Percentiles rank a stretch among this genome's conserved stretches.
Evolutionary conservation across 2,329 filamentous ascomycete genomes (phyloP).

Genomic region (Microsporum audouinii): DNA sequence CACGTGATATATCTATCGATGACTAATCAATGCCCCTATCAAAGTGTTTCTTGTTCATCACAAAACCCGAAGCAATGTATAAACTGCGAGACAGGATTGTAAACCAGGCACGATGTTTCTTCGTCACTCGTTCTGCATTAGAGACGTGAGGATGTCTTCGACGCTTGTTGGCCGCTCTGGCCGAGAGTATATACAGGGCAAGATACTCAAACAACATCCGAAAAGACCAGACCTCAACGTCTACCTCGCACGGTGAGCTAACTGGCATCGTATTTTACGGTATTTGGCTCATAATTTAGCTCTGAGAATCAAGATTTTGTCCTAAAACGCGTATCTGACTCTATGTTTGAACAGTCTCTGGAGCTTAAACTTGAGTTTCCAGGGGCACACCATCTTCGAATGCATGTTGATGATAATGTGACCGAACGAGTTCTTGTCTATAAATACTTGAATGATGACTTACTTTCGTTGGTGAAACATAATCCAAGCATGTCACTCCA

Average conservation of each 20-base stretch:
- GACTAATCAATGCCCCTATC: too few relatives aligned
- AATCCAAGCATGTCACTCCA: background rate
- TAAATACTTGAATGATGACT: background rate
- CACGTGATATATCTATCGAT: too few relatives aligned
- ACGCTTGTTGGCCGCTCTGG: background rate
- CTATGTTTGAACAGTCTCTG: background rate
- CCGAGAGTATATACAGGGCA: background rate
- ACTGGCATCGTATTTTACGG: background rate
- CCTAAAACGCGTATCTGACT: background rate
- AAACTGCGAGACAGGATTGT: too few relatives aligned
- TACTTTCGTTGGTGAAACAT: background rate
- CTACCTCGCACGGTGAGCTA: background rate
- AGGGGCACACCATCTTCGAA: background rate
- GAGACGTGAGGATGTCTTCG: background rate
- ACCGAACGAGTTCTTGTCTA: background rate
- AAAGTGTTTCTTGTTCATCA: too few relatives aligned
- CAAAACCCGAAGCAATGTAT: too few relatives aligned
- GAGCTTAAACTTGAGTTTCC: background rate
- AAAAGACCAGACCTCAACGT: background rate
- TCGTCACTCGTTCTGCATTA: background rate
- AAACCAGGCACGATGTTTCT: too few relatives aligned
- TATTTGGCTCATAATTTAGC: background rate
- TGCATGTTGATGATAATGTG: background rate
- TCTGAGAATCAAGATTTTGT: background rate
- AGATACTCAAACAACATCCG: background rate